A percentile compares a stretch with the other conserved stretches of the same genome.
These are phyloP conservation scores for slime mould (Dictyostelium discoideum) DNA, from an alignment of 78 protist species.

Conservation along the genomic window dicty_2.7 NC_007090.3:3656001-3656500, in stretches of 20 bases:
- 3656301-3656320: slow-evolving; percentile 41
- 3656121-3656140: not conserved
- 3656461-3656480: not conserved
- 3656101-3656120: not conserved
- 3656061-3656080: too few species aligned
- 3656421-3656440: slow-evolving; percentile 22
- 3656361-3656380: too few species aligned
- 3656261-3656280: slow-evolving; percentile 44
- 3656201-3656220: slow-evolving; percentile 15
- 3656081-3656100: too few species aligned
- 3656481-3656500: slow-evolving; percentile 4
- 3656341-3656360: too few species aligned
- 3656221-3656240: slow-evolving; percentile 7
- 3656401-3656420: not conserved
- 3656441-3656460: slow-evolving; percentile 5
- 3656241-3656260: not conserved
- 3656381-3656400: too few species aligned
- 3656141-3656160: slow-evolving; percentile 17
- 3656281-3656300: not conserved
- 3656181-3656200: slow-evolving; percentile 26
- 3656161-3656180: slow-evolving; percentile 20
- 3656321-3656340: slow-evolving; percentile 16
- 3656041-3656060: too few species aligned
- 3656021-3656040: too few species aligned
- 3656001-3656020: too few species aligned